Evolutionary conservation across 139 green algal genomes (phyloP).

Genomic region (Trebouxia sp.): DNA sequence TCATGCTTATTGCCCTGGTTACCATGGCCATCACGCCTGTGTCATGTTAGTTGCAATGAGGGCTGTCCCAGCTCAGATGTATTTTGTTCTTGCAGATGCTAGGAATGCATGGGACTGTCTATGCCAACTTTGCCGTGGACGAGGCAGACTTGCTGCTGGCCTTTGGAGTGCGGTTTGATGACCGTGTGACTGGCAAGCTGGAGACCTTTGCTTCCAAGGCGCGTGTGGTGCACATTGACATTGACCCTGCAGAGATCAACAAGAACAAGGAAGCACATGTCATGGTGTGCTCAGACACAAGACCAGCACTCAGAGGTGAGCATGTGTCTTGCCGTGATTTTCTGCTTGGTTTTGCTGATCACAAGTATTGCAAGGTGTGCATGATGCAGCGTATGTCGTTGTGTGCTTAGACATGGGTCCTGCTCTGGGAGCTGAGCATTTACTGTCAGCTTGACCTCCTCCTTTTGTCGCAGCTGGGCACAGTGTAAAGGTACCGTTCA

Average conservation of each 20-base stretch:
- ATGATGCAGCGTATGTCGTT: not conserved
- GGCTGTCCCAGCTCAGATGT: too few species aligned
- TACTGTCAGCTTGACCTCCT: too few species aligned
- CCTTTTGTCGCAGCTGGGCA: too few species aligned
- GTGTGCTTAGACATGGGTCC: too few species aligned
- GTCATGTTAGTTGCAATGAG: not conserved
- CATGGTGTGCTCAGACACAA: constrained; percentile 81
- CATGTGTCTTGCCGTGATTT: not conserved
- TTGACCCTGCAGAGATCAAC: constrained; percentile 97
- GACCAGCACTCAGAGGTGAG: constrained; percentile 59
- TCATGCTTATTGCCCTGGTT: too few species aligned
- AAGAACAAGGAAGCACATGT: constrained; percentile 99
- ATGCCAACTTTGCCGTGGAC: constrained; percentile 96
- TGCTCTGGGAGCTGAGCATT: too few species aligned
- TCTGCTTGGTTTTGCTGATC: not conserved
- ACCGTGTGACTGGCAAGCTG: constrained; percentile 97
- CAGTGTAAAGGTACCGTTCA: too few species aligned
- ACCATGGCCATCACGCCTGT: too few species aligned
- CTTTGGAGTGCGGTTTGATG: constrained; percentile 98
- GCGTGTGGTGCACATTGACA: constrained; percentile 98
- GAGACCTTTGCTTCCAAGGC: constrained; percentile 91
- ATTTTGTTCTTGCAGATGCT: constrained; percentile 89
- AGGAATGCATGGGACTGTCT: constrained; percentile 98
- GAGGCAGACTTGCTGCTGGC: constrained; percentile 93
- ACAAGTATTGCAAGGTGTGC: not conserved